Conservation (phyloP, 176 grass and related monocot genomes). For the Paspalum vaginatum region DNA sequence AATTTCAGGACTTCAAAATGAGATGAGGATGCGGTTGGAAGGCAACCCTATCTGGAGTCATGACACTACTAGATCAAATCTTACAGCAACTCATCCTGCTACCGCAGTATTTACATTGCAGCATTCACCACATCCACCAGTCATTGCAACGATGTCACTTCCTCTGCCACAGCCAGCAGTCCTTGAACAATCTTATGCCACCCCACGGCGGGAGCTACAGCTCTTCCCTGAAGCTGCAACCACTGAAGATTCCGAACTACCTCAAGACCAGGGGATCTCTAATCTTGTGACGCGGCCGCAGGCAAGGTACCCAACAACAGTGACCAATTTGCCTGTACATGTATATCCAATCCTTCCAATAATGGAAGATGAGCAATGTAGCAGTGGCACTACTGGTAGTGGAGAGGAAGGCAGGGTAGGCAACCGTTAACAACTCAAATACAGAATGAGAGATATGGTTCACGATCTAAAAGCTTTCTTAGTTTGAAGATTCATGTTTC, state of each 20-base stretch:
- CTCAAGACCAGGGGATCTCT: slow-evolving; percentile 24
- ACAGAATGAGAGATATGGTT: slow-evolving; percentile 2
- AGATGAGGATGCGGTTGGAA: slow-evolving; percentile 50
- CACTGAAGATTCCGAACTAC: slow-evolving; percentile 36
- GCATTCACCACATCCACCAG: slow-evolving; percentile 33
- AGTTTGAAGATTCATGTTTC: background rate
- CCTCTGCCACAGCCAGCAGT: slow-evolving; percentile 38
- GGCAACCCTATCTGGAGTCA: slow-evolving; percentile 45
- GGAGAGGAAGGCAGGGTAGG: slow-evolving; percentile 18
- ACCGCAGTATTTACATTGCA: slow-evolving; percentile 47
- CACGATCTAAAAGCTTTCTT: background rate
- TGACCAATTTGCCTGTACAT: slow-evolving; percentile 35
- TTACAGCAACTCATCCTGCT: slow-evolving; percentile 20
- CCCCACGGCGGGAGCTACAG: slow-evolving; percentile 64
- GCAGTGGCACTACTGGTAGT: slow-evolving; percentile 38
- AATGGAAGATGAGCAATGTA: slow-evolving; percentile 58
- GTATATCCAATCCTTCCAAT: slow-evolving; percentile 44
- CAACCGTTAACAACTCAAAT: slow-evolving; percentile 2
- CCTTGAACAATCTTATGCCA: slow-evolving; percentile 41
- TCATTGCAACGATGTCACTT: slow-evolving; percentile 11
- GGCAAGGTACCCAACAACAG: slow-evolving; percentile 40
- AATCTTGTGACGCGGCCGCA: slow-evolving; percentile 49
- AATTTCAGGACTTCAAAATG: slow-evolving; percentile 59
- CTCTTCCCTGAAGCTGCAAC: slow-evolving; percentile 66
- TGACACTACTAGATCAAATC: slow-evolving; percentile 36